phyloP scores from a whole-genome alignment of 164 flowering plant genomes.

The Annona cherimola region DNA sequence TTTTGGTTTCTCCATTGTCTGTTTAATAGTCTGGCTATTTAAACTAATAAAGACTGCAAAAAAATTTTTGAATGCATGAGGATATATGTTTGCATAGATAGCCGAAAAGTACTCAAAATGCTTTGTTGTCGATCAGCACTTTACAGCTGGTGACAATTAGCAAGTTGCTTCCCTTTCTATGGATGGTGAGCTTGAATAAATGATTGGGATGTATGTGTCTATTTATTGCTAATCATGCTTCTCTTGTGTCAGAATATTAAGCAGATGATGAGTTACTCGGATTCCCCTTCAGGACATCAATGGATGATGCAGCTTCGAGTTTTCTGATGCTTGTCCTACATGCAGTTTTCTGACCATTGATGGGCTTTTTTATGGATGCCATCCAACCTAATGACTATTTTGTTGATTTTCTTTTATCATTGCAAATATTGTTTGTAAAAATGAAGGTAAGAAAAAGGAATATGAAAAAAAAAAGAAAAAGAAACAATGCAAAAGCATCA shows the following conservation, averaged over 20 bases:
- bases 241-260: background rate
- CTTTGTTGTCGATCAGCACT: no score
- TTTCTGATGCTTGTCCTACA: constrained; percentile 18
- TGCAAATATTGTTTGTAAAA: no score
- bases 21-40: no score
- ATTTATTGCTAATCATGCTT: background rate
- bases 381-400: no score
- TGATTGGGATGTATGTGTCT: background rate
- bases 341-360: background rate
- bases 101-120: background rate
- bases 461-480: no score
- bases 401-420: no score
- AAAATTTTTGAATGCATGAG: background rate
- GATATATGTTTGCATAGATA: background rate
- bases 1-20: no score
- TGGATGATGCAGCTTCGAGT: constrained; percentile 31
- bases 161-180: no score
- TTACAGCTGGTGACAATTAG: no score
- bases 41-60: background rate
- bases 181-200: no score
- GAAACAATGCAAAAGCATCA: no score
- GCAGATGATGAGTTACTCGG: constrained; percentile 36
- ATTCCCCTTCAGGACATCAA: constrained; percentile 35
- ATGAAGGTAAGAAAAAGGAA: no score
- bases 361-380: background rate